Evolutionary conservation across 106 monocot species (phyloP), one percentile per base, ranked within the genome.

Genomic region (Dendrobium nobile): DNA sequence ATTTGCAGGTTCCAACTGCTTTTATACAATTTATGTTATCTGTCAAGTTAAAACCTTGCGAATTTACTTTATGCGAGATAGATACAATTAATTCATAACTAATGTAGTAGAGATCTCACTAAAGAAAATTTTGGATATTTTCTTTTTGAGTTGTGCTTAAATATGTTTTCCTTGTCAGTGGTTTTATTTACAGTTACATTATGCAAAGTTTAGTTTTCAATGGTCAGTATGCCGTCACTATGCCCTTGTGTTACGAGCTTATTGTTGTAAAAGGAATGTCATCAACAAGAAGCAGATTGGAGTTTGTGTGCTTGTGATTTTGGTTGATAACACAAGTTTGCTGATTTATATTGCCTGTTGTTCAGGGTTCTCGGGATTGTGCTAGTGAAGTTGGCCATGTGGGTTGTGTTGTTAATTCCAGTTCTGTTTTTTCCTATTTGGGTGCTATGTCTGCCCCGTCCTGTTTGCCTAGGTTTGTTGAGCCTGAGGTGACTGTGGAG

Each of bases 1-100:
- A 88, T 75, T 88, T 98, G 56, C 90, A 91, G 92, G 94, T 92
- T 0, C 22, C 13, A 20, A 44, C 15, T 27, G 9, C 28, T 27
- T 73, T 41, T 41, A 68, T 73, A 41, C 40, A 37, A 37, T 73
- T 73, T 73, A 1, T 40, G 37, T 40, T 72, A 33, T 8, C 28
- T 1, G 72, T 26, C 13, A 72, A 72, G 33, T 65, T 67, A 67
- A 24, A 27, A 19, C 58, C 67, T 67, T 67, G 11, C 7, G 26
- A 67, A 28, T 28, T 72, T 72, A 9, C 5, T 72, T 72, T 13
- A 28, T 40, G 72, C 72, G 40, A 72, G 10, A 40, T 72, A 72
- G 37, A 72, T 40, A 40, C 28, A 40, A 16, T 72, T 15, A 72
- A 72, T 4, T 6, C 28, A 33, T 15, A 33, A 16, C 72, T 72